Conservation (phyloP, 169 alveolate species). For the Plasmodium billcollinsi region DNA sequence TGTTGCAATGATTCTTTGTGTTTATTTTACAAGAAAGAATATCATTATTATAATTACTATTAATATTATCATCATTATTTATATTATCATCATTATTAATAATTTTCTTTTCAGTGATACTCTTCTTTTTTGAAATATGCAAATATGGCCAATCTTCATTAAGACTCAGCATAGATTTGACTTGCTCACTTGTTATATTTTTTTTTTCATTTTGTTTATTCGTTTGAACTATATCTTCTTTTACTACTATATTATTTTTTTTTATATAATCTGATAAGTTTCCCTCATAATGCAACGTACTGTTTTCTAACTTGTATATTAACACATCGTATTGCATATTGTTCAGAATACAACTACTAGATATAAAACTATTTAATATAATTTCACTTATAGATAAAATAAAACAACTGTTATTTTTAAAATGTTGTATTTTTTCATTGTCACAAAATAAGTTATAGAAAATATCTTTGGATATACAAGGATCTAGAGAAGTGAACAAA, state of each 20-base stretch:
- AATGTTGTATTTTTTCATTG: slow-evolving; percentile 11
- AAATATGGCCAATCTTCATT: neutral
- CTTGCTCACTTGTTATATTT: neutral
- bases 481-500: slow-evolving; percentile 83
- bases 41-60: no score
- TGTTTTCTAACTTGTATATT: slow-evolving; percentile 28
- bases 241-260: slow-evolving; percentile 6
- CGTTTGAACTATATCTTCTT: neutral
- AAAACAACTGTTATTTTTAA: slow-evolving; percentile 21
- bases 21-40: no score
- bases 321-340: slow-evolving; percentile 41
- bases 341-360: neutral
- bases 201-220: neutral
- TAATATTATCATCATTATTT: no score
- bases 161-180: neutral
- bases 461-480: slow-evolving; percentile 77
- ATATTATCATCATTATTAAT: no score
- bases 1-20: no score
- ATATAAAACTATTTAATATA: slow-evolving; percentile 23
- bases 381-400: slow-evolving; percentile 39
- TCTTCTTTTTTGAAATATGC: no score
- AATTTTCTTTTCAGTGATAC: no score
- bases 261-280: slow-evolving; percentile 13
- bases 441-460: slow-evolving; percentile 81
- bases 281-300: slow-evolving; percentile 24